Base-by-base conservation (phyloP, 2,329 filamentous ascomycete genomes). In the Aspergillus melleus region DNA sequence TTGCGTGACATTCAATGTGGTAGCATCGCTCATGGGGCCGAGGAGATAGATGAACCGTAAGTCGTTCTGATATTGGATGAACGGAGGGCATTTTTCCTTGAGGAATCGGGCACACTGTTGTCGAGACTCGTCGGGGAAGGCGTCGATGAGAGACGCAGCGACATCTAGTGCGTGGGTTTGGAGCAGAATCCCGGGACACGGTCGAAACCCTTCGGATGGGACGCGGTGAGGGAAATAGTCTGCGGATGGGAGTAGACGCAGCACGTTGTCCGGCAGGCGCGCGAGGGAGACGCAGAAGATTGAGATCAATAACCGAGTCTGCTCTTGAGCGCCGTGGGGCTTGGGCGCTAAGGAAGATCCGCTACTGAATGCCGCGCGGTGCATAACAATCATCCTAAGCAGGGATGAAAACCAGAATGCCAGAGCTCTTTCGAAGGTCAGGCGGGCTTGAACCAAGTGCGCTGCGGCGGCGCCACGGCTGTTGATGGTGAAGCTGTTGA, bases 91-190 rank as follows among this genome's bases (percentile, higher is more conserved):
- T 59, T 73, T 75, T 46, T 81, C 80, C 55, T 72, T 77, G 32
- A 81, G 67, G 44, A 79, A 76, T 20, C 76, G 74, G 12, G 71
- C 72, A 57, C 78, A 79, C 54, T 79, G 74, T 16, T 75, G 67
- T 12, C 77, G 76, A 24, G 73, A 70, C 53, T 81, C 79, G 44
- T 81, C 77, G 16, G 77, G 73, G 55, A 81, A 74, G 16, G 73
- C 72, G 58, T 82, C 80, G 30, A 79, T 71, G 4, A 81, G 68
- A 11, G 75, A 74, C 10, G 78, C 74, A 11, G 79, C 78, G 14
- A 80, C 76, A 59, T 81, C 79, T 14, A 80, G 68, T 12, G 78
- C 74, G 46, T 79, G 75, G 6, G 75, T 74, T 59, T 77, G 75
- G 14, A 77, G 65, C 39, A 72, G 64, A 6, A 73, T 72, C 9